Conservation (phyloP, 179 eudicot species). For the Sideroxylon spinosum region DNA sequence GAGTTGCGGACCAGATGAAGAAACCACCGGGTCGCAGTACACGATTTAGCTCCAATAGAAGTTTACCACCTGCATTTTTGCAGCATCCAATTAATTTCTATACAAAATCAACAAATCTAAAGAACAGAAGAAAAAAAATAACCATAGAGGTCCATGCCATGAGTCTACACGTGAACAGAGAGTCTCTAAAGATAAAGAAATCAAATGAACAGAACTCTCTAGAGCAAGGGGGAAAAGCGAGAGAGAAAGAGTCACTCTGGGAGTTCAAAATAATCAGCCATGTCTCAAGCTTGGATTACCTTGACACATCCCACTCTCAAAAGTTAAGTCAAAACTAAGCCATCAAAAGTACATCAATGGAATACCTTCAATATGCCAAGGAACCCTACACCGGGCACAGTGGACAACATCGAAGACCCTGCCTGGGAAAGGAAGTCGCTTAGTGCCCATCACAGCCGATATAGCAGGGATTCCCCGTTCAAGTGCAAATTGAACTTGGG, state of each 20-base stretch:
- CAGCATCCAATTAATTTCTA: neutral
- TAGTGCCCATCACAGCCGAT: slow-evolving; percentile 70
- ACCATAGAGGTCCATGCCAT: neutral
- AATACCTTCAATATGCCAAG: slow-evolving; percentile 76
- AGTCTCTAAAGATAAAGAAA: neutral
- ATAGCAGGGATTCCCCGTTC: slow-evolving; percentile 74
- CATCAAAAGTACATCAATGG: neutral
- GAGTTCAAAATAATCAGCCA: neutral
- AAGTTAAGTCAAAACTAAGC: neutral
- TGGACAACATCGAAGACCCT: slow-evolving; percentile 63
- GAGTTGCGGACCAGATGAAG: slow-evolving; percentile 96
- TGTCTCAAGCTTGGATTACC: neutral
- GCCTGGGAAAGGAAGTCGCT: slow-evolving; percentile 57
- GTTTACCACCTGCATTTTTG: slow-evolving; percentile 67
- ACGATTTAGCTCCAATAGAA: slow-evolving; percentile 83
- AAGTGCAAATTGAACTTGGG: slow-evolving; percentile 77
- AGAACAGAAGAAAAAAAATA: neutral
- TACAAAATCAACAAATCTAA: neutral
- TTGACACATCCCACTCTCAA: neutral
- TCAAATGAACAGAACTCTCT: neutral
- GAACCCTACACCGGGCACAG: slow-evolving; percentile 78
- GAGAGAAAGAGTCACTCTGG: neutral
- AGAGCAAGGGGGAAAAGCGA: neutral
- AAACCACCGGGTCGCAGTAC: slow-evolving; percentile 85
- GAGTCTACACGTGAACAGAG: neutral